Base-by-base conservation (phyloP, 148 eudicot genomes). In the Oxyria digyna region DNA sequence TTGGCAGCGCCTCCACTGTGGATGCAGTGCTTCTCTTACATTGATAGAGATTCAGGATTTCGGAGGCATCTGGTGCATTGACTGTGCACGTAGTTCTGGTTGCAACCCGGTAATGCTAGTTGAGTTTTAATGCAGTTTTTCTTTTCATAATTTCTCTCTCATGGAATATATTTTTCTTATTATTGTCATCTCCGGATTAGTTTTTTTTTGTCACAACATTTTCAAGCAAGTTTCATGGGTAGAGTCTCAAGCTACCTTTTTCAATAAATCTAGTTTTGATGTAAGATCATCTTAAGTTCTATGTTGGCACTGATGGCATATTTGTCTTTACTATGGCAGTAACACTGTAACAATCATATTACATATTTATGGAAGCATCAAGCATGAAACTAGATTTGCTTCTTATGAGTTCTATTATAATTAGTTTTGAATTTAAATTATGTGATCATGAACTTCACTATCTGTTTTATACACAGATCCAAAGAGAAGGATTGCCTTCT, bases 1-100 rank as follows among this genome's bases (percentile, higher is more conserved):
- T 33, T 72, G 71, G 71, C 86, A 92, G 98, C 84, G 78, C 57
- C 81, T 89, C 57, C 98, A 92, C 78, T 92, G 98, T 80, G 98
- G 98, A 71, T 92, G 98, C 81, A 83, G 88, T 54, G 98, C 91
- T 70, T 87, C 98, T 40, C 80, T 75, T 69, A 27, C 73, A 73
- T 73, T 89, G 75, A 68, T 84, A 35, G 96, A 92, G 52, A 83
- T 80, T 74, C 79, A 85, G 80, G 98, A 92, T 80, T 83, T 77
- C 70, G 96, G 98, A 35, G 98, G 98, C 42, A 77, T 92, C 3
- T 80, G 81, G 68, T 92, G 98, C 77, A 74, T 80, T 75, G 74
- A 49, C 42, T 92, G 96, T 80, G 83, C 82, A 43, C 75, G 67
- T 75, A 78, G 46, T 77, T 74, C 78, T 73, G 86, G 74, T 67